Percentiles rank a stretch among this genome's conserved stretches.
phyloP scores from a whole-genome alignment of 345 rosid species.

The Eucalyptus curtisii region DNA sequence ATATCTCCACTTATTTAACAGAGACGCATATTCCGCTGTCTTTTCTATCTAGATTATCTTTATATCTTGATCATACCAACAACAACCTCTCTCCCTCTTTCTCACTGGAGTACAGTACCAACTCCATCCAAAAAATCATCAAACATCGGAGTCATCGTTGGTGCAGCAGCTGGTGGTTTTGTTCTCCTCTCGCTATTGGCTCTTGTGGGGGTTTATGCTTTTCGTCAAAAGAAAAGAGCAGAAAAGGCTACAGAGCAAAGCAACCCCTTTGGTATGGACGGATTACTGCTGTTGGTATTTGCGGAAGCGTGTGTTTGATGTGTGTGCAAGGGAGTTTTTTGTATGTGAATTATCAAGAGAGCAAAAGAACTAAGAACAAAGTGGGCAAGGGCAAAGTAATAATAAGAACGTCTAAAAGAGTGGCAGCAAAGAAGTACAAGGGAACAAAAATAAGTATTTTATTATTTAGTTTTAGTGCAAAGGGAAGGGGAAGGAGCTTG shows the following conservation, averaged over 20 bases:
- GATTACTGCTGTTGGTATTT: not conserved
- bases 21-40: not conserved
- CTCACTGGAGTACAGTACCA: not conserved
- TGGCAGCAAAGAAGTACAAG: too few species aligned
- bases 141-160: slow-evolving; percentile 35
- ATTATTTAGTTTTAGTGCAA: too few species aligned
- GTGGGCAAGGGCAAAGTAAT: too few species aligned
- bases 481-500: too few species aligned
- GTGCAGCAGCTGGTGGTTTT: slow-evolving; percentile 55
- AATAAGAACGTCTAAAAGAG: too few species aligned
- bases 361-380: too few species aligned
- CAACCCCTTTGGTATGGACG: slow-evolving; percentile 60
- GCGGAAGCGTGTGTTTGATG: too few species aligned
- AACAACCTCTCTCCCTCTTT: not conserved
- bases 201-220: slow-evolving; percentile 59
- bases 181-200: slow-evolving; percentile 37
- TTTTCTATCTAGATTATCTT: not conserved
- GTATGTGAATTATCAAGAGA: too few species aligned
- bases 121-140: slow-evolving; percentile 21
- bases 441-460: too few species aligned
- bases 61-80: not conserved
- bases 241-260: slow-evolving; percentile 43
- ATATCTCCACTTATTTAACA: not conserved
- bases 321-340: too few species aligned
- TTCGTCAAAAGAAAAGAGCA: slow-evolving; percentile 65